Percentiles rank a stretch among this genome's conserved stretches.
Conservation (phyloP, 108 stramenopile genomes). For the Fistulifera solaris region DNA sequence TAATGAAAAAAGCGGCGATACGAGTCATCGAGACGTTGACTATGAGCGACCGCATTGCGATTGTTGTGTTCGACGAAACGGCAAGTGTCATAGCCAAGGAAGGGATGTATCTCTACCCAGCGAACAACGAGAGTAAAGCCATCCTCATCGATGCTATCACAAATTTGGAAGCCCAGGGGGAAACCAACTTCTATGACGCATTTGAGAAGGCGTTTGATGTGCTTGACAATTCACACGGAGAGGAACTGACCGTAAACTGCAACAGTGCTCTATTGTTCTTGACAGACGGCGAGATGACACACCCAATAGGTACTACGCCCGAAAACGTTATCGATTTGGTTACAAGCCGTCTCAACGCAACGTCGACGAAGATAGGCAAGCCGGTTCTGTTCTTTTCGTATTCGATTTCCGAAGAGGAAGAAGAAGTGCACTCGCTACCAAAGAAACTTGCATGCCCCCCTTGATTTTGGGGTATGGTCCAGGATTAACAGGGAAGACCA, state of each 20-base stretch:
- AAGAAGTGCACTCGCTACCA: slow-evolving; percentile 18
- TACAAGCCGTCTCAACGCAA: background rate
- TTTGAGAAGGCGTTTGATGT: slow-evolving; percentile 15
- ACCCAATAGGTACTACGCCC: slow-evolving; percentile 7
- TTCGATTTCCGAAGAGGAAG: slow-evolving; percentile 21
- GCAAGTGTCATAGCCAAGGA: slow-evolving; percentile 7
- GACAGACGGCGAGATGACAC: slow-evolving; percentile 34
- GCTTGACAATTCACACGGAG: background rate
- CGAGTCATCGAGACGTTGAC: slow-evolving; percentile 36
- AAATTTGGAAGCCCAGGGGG: slow-evolving; percentile 1
- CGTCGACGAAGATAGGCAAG: background rate
- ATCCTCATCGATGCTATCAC: background rate
- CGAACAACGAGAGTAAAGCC: slow-evolving; percentile 8
- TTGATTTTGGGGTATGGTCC: slow-evolving; percentile 36
- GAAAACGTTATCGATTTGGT: slow-evolving; percentile 13
- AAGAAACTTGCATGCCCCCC: slow-evolving; percentile 29
- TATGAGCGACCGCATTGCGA: slow-evolving; percentile 35
- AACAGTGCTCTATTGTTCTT: slow-evolving; percentile 19
- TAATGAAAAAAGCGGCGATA: slow-evolving; percentile 30
- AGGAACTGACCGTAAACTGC: slow-evolving; percentile 7
- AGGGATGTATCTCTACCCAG: background rate
- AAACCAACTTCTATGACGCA: slow-evolving; percentile 15
- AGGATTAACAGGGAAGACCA: slow-evolving; percentile 20
- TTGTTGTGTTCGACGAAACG: slow-evolving; percentile 17
- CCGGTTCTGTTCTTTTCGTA: slow-evolving; percentile 31